Evolutionary conservation across 768 basidiomycete genomes (phyloP), one percentile per base, ranked within the genome.

Genomic region (Vararia minispora): DNA sequence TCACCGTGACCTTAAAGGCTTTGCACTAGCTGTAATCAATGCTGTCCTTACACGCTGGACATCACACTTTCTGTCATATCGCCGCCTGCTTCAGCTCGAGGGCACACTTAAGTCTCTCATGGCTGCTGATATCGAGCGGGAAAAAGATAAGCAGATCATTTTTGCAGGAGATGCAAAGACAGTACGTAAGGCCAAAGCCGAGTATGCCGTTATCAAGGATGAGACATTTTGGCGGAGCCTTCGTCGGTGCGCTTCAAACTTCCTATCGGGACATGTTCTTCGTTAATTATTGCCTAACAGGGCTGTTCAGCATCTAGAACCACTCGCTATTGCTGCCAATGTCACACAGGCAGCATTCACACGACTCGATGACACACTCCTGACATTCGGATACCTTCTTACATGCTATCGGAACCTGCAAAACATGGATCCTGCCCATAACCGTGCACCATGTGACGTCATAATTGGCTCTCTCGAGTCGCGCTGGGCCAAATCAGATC

Each of bases 261-360:
- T 38, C 27, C 12, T 31, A 12, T 17, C 9, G 13, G 28, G 5
- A 33, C 13, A 30, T 25, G 8, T 6, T 11, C 16, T 38, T 14
- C 11, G n/a, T 24, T 13, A 23, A 11, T 12, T 16, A 5, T 20
- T 5, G 12, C 11, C 18, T 28, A 13, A 14, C 26, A 53, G 52
- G 7, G 37, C 52, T 17, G 27, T 45, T 22, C 37, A 26, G 5
- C 41, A 52, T 22, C 43, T 54, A 21, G 24, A 48, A 20, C 65
- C 62, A 11, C 58, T 67, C 20, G 59, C 60, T 5, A 52, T 62
- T 37, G 61, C 64, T 14, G 51, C 59, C 5, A 61, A 63, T 44
- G 44, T 61, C 29, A 50, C 55, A 2, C 62, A 64, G 39, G 44
- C 48, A 5, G 16, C 49, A n/a, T 34, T 47, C 33, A 51, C 49